These are phyloP conservation scores for Trypanosoma boissoni DNA, from an alignment of 208 protist genomes.

Conservation along the genomic window DNA sequence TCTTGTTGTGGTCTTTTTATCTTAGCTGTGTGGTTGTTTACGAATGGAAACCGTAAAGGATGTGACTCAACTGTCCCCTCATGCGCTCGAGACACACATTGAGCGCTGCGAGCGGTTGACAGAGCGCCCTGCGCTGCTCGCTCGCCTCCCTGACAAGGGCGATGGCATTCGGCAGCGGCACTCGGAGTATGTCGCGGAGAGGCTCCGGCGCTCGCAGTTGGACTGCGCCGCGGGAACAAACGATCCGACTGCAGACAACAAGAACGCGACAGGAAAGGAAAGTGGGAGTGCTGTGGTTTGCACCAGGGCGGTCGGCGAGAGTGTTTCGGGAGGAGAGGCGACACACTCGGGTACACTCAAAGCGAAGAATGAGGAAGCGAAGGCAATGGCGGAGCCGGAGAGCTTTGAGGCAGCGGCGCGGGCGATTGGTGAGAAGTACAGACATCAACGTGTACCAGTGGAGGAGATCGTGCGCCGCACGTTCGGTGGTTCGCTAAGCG, in stretches of 20 bases:
- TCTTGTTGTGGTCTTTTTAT: not conserved
- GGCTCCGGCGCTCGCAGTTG: constrained; percentile 21
- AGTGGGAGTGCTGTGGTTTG: not conserved
- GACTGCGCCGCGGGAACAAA: not conserved
- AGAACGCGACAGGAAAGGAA: not conserved
- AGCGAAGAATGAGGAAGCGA: not conserved
- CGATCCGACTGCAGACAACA: no score
- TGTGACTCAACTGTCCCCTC: constrained; percentile 25
- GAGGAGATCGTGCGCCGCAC: constrained; percentile 66
- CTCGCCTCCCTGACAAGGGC: constrained; percentile 55
- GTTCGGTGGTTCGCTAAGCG: constrained; percentile 68
- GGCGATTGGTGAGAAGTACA: constrained; percentile 51
- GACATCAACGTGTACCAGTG: constrained; percentile 48
- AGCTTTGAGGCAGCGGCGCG: constrained; percentile 23
- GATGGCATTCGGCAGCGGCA: constrained; percentile 43
- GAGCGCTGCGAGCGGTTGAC: constrained; percentile 70
- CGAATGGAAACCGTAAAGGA: constrained; percentile 25
- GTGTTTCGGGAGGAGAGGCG: constrained; percentile 1
- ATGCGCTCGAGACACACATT: constrained; percentile 42
- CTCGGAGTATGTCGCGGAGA: constrained; percentile 38
- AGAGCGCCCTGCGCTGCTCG: constrained; percentile 39
- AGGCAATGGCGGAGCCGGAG: not conserved
- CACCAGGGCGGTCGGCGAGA: constrained; percentile 6
- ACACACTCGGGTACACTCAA: not conserved
- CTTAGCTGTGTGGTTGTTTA: no score